Base-by-base conservation (phyloP, 257 asterid genomes). In the Penstemon newberryi region DNA sequence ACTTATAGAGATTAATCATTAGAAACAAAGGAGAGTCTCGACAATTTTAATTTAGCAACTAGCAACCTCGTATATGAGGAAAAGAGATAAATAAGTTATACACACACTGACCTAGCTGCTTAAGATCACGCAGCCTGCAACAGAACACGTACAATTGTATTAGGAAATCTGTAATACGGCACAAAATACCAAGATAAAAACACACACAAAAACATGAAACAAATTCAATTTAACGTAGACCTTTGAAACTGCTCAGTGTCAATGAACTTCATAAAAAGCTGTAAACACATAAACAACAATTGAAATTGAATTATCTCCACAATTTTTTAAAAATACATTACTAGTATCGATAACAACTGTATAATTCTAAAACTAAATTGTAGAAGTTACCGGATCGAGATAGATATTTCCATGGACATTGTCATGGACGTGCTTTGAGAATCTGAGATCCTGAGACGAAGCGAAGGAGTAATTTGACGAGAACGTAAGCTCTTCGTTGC, bases 171-270 rank as follows among this genome's bases (percentile, higher is more conserved):
- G 43, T 37, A 41, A 59, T 41, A 73, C 33, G 33, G 46, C 59
- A 55, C 6, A n/a, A 67, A 66, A 43, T 11, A 43, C 18, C 49
- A 19, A 43, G 6, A 56, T 12, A 52, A 61, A 25, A 19, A 45
- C 61, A 33, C 61, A 56, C 8, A 51, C 53, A 58, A 63, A 13
- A 19, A 65, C 44, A 3, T 13, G 4, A 47, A 5, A 49, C 18
- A 38, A 41, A 57, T 5, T 3, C 41, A 12, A 36, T 3, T 12
- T 59, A 13, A 51, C 66, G 25, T n/a, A 56, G 72, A 75, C 99
- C 99, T 88, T 71, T 93, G 99, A 78, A 86, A 93, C 87, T 93
- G 92, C 83, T 93, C 97, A 13, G 97, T 90, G 75, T 93, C 98
- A 5, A 90, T 74, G 56, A 93, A 90, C 78, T 86, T 88, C 87